These are phyloP conservation scores for Lycium ferocissimum DNA, from an alignment of 257 asterid species.

Conservation along the genomic window DNA sequence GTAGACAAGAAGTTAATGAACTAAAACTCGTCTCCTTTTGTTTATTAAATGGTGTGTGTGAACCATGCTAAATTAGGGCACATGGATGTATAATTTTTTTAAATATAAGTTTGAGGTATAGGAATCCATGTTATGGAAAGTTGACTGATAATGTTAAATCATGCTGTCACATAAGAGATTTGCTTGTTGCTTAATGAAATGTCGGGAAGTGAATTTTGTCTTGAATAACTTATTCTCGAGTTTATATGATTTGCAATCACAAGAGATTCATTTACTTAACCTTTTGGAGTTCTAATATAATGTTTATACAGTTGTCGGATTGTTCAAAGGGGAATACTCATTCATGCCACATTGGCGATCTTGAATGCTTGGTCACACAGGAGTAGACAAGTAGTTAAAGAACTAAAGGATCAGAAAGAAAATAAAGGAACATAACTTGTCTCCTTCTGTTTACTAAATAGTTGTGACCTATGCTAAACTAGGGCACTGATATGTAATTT, in stretches of 20 bases:
- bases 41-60: not conserved
- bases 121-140: not conserved
- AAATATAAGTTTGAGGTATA: not conserved
- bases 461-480: not conserved
- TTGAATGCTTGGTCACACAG: not conserved
- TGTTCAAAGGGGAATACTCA: not conserved
- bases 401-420: not conserved
- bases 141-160: not conserved
- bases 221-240: not conserved
- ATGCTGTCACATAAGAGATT: not conserved
- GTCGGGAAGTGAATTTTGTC: not conserved
- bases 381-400: not conserved
- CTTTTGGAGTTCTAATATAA: not conserved
- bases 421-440: not conserved
- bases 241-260: not conserved
- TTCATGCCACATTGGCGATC: slow-evolving; percentile 1
- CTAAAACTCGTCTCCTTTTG: not conserved
- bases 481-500: not conserved
- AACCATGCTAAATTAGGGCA: not conserved
- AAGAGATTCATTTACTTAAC: not conserved
- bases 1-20: not conserved
- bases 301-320: not conserved
- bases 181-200: not conserved
- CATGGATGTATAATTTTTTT: not conserved
- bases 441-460: not conserved